These are phyloP conservation scores for Lotmaria passim DNA, from an alignment of 208 protist genomes.

Conservation along the genomic window DNA sequence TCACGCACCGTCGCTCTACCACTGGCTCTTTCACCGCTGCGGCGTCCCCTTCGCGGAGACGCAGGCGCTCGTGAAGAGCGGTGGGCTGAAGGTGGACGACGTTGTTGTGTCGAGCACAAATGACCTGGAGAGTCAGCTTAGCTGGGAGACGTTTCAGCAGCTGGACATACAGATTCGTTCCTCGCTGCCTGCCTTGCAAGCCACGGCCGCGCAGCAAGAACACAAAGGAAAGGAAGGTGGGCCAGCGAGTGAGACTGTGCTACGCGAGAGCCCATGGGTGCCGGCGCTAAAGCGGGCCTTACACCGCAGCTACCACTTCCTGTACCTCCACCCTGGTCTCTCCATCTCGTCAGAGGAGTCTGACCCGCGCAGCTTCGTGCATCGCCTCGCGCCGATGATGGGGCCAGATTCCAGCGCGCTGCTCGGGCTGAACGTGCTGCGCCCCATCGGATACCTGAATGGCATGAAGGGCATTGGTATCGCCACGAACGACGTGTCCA, in stretches of 20 bases:
- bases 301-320: slow-evolving; percentile 78
- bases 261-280: slow-evolving; percentile 45
- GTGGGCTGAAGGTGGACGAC: slow-evolving; percentile 65
- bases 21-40: slow-evolving; percentile 91
- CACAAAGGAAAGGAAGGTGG: not conserved
- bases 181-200: slow-evolving; percentile 35
- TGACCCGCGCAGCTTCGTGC: slow-evolving; percentile 85
- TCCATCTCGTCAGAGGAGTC: slow-evolving; percentile 80
- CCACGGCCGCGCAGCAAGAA: not conserved
- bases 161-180: slow-evolving; percentile 75
- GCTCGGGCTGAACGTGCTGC: slow-evolving; percentile 82
- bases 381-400: slow-evolving; percentile 64
- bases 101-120: slow-evolving; percentile 38
- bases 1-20: slow-evolving; percentile 83
- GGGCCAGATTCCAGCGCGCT: slow-evolving; percentile 30
- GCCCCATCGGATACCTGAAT: slow-evolving; percentile 80
- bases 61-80: slow-evolving; percentile 42
- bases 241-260: not conserved
- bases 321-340: slow-evolving; percentile 61
- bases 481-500: slow-evolving; percentile 84
- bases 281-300: slow-evolving; percentile 84
- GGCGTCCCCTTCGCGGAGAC: slow-evolving; percentile 86
- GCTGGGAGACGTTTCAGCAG: slow-evolving; percentile 74
- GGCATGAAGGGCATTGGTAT: slow-evolving; percentile 80
- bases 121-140: slow-evolving; percentile 78